Evolutionary conservation across 805 yeast species (phyloP).

Genomic region (Brettanomyces sp.): DNA sequence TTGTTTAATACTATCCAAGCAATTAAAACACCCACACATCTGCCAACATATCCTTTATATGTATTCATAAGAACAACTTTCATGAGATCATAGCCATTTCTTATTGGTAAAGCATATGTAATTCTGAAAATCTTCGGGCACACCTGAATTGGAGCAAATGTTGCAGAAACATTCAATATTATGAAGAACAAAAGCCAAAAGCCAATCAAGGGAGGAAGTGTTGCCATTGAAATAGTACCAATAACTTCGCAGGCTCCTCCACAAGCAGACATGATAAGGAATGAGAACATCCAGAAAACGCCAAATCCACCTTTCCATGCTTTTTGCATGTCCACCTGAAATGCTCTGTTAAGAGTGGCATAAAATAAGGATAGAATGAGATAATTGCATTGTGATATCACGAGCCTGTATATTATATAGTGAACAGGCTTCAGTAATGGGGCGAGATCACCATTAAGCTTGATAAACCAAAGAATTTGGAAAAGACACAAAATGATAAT

Average conservation of each 20-base stretch:
- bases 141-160: constrained; percentile 56
- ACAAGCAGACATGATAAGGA: constrained; percentile 62
- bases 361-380: constrained; percentile 50
- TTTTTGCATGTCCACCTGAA: constrained; percentile 49
- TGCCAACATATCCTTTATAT: constrained; percentile 36
- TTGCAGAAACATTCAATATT: constrained; percentile 56
- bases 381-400: constrained; percentile 42
- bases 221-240: constrained; percentile 40
- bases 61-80: constrained; percentile 52
- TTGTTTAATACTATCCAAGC: constrained; percentile 15
- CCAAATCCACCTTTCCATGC: constrained; percentile 62
- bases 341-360: constrained; percentile 55
- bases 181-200: constrained; percentile 70
- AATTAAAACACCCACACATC: constrained; percentile 13
- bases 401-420: constrained; percentile 43
- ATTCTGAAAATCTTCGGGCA: constrained; percentile 48
- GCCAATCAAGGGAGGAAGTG: constrained; percentile 57
- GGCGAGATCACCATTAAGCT: constrained; percentile 42
- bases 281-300: constrained; percentile 64
- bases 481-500: constrained; percentile 65
- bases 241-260: constrained; percentile 68
- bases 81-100: constrained; percentile 52
- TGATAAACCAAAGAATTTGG: constrained; percentile 52
- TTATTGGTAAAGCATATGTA: constrained; percentile 64
- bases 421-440: constrained; percentile 31